Evolutionary conservation across 2,329 filamentous ascomycete species (phyloP), one percentile per base, ranked within the genome.

Genomic region (Xylaria sp.): DNA sequence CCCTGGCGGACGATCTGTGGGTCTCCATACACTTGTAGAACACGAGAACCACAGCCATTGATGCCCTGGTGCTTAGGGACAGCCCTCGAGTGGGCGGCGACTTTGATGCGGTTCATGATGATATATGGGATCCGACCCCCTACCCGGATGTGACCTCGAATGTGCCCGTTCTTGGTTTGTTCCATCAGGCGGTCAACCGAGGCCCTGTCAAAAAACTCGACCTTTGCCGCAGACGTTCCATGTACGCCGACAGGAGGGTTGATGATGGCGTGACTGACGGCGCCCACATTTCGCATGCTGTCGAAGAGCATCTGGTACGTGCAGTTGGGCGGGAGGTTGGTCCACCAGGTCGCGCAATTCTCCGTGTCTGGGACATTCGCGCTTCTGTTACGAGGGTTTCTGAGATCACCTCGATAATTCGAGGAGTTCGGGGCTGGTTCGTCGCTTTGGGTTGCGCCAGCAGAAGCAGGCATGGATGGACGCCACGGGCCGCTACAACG

Each of bases 311-410:
- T 64, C 28, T 44, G 5, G 54, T 69, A 72, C 0, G 48, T 57
- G 13, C 60, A 65, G 34, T 58, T 23, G 7, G 56, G 18, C 3
- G 69, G 70, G 0, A 72, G 60, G 20, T 66, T 64, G 1, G 60
- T 67, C 57, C 69, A 69, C 65, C 63, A 72, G 5, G 69, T 69
- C 1, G 44, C 57, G 18, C 69, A 72, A 37, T 69, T 69, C 51
- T 65, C 63, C 1, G 4, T 6, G 1, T 65, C 67, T 2, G 69
- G 64, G 23, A 69, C 65, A 5, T 66, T n/a, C 0, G 63, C 66
- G 13, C 60, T 65, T 13, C 46, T 46, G 37, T 69, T 71, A 7
- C 58, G 58, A 2, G 69, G 69, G 15, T 71, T 71, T 7, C 5
- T 34, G 1, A 64, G 56, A 13, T 69, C 63, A 10, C 69, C 69